A percentile compares a stretch with the other conserved stretches of the same genome.
phyloP scores from a whole-genome alignment of 345 rosid genomes.

The Aegle marmelos region DNA sequence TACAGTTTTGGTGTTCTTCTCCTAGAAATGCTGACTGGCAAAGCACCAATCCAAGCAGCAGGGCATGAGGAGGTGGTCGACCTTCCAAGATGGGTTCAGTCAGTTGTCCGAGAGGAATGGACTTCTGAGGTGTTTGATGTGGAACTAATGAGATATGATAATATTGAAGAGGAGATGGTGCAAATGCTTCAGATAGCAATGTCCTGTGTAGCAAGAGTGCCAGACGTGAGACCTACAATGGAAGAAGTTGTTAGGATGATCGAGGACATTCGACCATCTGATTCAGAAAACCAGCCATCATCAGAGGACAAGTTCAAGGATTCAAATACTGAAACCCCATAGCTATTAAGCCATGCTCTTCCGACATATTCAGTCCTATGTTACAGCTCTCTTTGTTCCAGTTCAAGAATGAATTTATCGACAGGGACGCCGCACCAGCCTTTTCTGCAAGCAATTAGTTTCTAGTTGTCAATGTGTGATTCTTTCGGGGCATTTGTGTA shows the following conservation, averaged over 20 bases:
- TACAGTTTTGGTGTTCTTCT: slow-evolving; percentile 87
- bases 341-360: background rate
- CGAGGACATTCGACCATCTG: slow-evolving; percentile 64
- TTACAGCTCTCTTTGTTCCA: background rate
- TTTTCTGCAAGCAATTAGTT: background rate
- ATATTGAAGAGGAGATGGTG: slow-evolving; percentile 87
- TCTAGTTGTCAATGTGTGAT: slow-evolving; percentile 10
- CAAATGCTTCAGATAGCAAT: slow-evolving; percentile 91
- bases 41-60: slow-evolving; percentile 57
- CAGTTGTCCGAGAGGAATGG: slow-evolving; percentile 92
- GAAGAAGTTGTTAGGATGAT: slow-evolving; percentile 78
- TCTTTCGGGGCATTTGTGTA: slow-evolving; percentile 13
- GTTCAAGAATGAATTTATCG: background rate
- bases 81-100: slow-evolving; percentile 87
- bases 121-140: slow-evolving; percentile 87
- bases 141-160: slow-evolving; percentile 63
- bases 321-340: slow-evolving; percentile 24
- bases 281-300: slow-evolving; percentile 50
- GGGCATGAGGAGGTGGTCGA: slow-evolving; percentile 68
- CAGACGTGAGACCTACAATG: slow-evolving; percentile 76
- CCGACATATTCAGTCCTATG: background rate
- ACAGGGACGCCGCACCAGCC: background rate
- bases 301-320: slow-evolving; percentile 39
- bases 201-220: slow-evolving; percentile 68
- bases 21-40: slow-evolving; percentile 85